Conservation (phyloP, 2,329 filamentous ascomycete genomes). For the Venturia aucupariae region DNA sequence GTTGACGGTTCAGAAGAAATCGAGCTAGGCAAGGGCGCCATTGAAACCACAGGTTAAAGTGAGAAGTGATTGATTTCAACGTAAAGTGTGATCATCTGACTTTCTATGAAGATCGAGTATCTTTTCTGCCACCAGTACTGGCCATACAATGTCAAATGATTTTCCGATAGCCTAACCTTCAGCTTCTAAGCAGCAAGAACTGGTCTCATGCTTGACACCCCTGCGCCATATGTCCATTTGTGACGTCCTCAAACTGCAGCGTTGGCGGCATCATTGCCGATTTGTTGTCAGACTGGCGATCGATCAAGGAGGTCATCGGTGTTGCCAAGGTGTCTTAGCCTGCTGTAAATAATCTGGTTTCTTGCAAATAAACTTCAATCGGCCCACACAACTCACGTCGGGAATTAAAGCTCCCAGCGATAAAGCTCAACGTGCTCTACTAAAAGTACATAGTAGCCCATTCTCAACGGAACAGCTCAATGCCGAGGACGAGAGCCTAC, state of each 20-base stretch:
- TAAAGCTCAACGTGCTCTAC: not conserved
- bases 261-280: slow-evolving; percentile 55
- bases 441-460: slow-evolving; percentile 38
- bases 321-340: slow-evolving; percentile 51
- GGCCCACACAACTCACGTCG: slow-evolving; percentile 49
- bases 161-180: slow-evolving; percentile 43
- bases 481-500: slow-evolving; percentile 47
- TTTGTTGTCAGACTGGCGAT: slow-evolving; percentile 51
- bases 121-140: not conserved
- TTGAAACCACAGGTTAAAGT: slow-evolving; percentile 44
- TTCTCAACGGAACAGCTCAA: slow-evolving; percentile 60
- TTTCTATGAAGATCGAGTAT: slow-evolving; percentile 9
- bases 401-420: slow-evolving; percentile 45
- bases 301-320: slow-evolving; percentile 53
- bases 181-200: slow-evolving; percentile 55
- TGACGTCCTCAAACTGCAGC: slow-evolving; percentile 34
- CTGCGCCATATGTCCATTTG: slow-evolving; percentile 35
- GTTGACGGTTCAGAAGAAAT: slow-evolving; percentile 54
- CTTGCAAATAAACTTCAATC: not conserved
- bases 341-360: not conserved
- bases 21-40: slow-evolving; percentile 40
- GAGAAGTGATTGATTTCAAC: slow-evolving; percentile 25
- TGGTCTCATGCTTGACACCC: slow-evolving; percentile 55
- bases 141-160: not conserved
- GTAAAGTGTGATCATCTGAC: not conserved